A percentile compares a stretch with the other conserved stretches of the same genome.
Conservation (phyloP, 345 rosid genomes). For the Heritiera fomes region DNA sequence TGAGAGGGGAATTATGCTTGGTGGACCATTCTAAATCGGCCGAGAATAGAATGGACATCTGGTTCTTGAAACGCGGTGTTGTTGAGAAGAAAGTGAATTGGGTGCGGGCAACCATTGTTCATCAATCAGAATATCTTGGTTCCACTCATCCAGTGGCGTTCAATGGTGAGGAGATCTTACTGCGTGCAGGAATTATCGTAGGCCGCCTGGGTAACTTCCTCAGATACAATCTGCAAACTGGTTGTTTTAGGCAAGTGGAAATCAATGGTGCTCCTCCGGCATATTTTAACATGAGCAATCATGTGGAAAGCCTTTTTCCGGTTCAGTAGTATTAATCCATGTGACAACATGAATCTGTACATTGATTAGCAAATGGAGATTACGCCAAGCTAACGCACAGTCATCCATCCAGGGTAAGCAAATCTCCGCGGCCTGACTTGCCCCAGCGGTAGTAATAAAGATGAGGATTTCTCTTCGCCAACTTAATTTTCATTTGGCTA, state of each 20-base stretch:
- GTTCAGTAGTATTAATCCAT: background rate
- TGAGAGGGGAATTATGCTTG: conserved; percentile 18
- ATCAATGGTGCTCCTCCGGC: background rate
- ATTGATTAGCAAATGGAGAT: no score
- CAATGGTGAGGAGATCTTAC: background rate
- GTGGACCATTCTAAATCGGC: conserved; percentile 21
- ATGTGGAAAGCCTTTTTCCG: conserved; percentile 15
- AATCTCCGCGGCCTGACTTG: no score
- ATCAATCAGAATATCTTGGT: conserved; percentile 7
- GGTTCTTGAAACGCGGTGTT: background rate
- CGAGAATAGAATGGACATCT: conserved; percentile 11
- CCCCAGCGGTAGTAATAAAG: no score
- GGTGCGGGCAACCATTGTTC: conserved; percentile 15
- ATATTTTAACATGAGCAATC: conserved; percentile 7
- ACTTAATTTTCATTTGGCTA: no score
- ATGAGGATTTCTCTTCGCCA: no score
- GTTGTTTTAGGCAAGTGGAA: background rate
- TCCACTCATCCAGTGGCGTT: conserved; percentile 20
- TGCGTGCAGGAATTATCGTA: no score
- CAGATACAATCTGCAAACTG: background rate
- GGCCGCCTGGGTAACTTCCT: no score
- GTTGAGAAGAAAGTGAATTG: background rate
- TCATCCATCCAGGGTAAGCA: no score
- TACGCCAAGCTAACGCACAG: no score
- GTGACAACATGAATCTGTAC: background rate